Base-by-base conservation (phyloP, 306 rosid species). In the Dryas drummondii region DNA sequence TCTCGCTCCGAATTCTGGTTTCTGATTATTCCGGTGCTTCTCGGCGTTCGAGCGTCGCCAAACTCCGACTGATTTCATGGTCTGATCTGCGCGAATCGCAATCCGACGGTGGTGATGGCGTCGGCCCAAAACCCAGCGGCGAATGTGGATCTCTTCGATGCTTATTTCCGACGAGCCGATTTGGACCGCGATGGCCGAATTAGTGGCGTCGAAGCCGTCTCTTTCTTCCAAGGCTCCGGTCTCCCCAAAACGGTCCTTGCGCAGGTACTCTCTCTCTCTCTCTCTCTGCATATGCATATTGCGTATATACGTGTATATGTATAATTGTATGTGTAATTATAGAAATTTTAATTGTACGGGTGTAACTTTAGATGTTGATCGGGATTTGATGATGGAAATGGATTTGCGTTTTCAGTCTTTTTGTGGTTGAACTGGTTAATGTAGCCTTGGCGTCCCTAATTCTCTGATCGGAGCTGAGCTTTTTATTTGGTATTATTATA, bases 131-230 rank as follows among this genome's bases (percentile, higher is more conserved):
- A 78, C 78, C 90, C 64, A 26, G 82, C 91, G 70, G 70, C 92
- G 80, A 92, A 96, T 82, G 96, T 85, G 70, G 98, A 96, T 96
- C 97, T 90, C 79, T 96, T 96, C 79, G 99, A 96, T 89, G 90
- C 91, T 65, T 96, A 92, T 82, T 96, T 96, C 64, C 91, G 91
- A 32, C 89, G 90, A 5, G 99, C 99, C 60, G 99, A 96, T 91
- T 89, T 90, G 90, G 99, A 96, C 87, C 87, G 92, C 42, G 99
- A 96, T 59, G 98, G 99, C 81, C 91, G 96, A 59, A 96, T 96
- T 74, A 96, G 97, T 78, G 99, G 97, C 46, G 79, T 74, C 17
- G 99, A 96, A 84, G 98, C 99, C 26, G 99, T 96, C 41, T 72
- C 91, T 52, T 96, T 96, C 89, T 91, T 96, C 90, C 92, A 92